phyloP scores from a whole-genome alignment of 495 filamentous ascomycete species.

The Corynascus novoguineensis region DNA sequence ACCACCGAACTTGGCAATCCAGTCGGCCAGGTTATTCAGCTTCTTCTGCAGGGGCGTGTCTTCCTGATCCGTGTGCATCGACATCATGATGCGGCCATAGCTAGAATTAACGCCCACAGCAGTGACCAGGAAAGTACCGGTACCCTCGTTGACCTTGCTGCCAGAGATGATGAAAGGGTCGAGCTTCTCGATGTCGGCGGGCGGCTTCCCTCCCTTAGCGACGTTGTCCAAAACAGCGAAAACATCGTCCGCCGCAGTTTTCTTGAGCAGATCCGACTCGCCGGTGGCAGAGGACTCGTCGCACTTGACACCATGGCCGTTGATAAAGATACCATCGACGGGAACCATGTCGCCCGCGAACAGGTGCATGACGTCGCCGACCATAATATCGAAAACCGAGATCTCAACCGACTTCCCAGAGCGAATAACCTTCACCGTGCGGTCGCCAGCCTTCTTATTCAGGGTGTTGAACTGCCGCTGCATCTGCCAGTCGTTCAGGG shows the following conservation, averaged over 20 bases:
- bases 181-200: conserved; percentile 65
- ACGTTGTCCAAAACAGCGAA: conserved; percentile 65
- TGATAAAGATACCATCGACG: conserved; percentile 68
- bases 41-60: conserved; percentile 91
- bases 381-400: conserved; percentile 65
- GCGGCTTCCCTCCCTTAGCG: conserved; percentile 25
- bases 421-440: conserved; percentile 71
- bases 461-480: conserved; percentile 75
- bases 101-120: conserved; percentile 79
- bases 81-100: conserved; percentile 92
- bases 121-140: conserved; percentile 82
- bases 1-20: conserved; percentile 85
- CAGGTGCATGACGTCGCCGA: conserved; percentile 68
- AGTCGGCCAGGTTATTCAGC: conserved; percentile 79
- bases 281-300: conserved; percentile 81
- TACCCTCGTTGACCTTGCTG: conserved; percentile 84
- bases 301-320: conserved; percentile 69
- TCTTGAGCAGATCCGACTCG: conserved; percentile 75
- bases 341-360: conserved; percentile 70
- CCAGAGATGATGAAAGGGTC: conserved; percentile 95
- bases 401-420: conserved; percentile 68
- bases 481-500: conserved; percentile 74
- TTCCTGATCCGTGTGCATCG: conserved; percentile 79
- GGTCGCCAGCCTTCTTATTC: conserved; percentile 70
- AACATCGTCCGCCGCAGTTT: conserved; percentile 68